These are phyloP conservation scores for Tulasnella sp. DNA, from an alignment of 768 basidiomycete species.

Conservation along the genomic window DNA sequence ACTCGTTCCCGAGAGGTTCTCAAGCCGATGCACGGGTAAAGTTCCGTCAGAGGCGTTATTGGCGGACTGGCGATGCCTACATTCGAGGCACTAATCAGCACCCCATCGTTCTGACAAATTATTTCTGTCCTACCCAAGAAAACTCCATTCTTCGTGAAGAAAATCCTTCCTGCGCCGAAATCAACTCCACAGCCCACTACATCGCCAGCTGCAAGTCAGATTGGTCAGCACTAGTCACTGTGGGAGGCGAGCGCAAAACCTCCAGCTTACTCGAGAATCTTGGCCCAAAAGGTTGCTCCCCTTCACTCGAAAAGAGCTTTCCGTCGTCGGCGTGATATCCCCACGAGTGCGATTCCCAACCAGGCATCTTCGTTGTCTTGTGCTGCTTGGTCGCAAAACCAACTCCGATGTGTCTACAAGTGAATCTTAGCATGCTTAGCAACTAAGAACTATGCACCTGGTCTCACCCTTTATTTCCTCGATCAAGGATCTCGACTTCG, in stretches of 20 bases:
- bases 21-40: conserved; percentile 86
- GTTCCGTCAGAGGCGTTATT: conserved; percentile 53
- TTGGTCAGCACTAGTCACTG: not conserved
- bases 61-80: conserved; percentile 10
- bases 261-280: conserved; percentile 64
- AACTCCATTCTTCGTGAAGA: conserved; percentile 41
- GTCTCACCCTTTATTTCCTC: conserved; percentile 70
- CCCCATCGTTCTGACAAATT: not conserved
- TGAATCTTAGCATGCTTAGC: not conserved
- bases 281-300: conserved; percentile 63
- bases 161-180: conserved; percentile 45
- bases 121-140: conserved; percentile 47
- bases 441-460: not conserved
- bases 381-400: conserved; percentile 64
- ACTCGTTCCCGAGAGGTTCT: conserved; percentile 71
- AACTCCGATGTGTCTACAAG: conserved; percentile 62
- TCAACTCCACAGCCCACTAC: conserved; percentile 89
- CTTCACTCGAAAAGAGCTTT: conserved; percentile 60
- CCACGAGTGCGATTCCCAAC: conserved; percentile 81
- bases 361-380: conserved; percentile 67
- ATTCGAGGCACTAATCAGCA: conserved; percentile 8
- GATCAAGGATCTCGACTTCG: conserved; percentile 77
- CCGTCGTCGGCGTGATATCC: conserved; percentile 93
- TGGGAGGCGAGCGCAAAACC: not conserved
- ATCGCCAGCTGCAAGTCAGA: conserved; percentile 57